phyloP scores from a whole-genome alignment of 352 stramenopile genomes.

The Phytophthora sp. region DNA sequence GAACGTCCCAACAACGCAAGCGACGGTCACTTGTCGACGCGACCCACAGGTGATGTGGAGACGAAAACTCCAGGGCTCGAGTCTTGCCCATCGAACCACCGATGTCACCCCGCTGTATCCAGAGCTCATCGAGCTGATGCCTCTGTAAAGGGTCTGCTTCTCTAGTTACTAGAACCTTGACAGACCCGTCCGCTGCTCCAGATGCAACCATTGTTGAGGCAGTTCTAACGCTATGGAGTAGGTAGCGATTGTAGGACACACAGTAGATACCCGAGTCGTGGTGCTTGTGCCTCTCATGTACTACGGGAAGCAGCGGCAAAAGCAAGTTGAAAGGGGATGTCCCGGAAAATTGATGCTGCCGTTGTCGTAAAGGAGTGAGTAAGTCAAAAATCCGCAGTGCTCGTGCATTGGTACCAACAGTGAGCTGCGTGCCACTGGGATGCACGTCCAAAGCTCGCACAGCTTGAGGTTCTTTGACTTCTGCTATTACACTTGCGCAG shows the following conservation, averaged over 20 bases:
- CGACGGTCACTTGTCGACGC: constrained; percentile 47
- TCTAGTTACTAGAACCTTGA: constrained; percentile 51
- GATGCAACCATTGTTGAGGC: constrained; percentile 53
- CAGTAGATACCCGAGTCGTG: constrained; percentile 66
- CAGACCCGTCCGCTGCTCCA: constrained; percentile 58
- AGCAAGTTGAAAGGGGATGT: constrained; percentile 26
- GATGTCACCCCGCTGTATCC: constrained; percentile 41
- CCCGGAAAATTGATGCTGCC: constrained; percentile 2
- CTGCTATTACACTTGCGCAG: constrained; percentile 51
- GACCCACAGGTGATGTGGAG: constrained; percentile 41
- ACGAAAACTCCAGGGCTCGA: constrained; percentile 54
- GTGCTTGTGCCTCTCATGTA: constrained; percentile 65
- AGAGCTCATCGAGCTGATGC: constrained; percentile 30
- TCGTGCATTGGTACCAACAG: constrained; percentile 68
- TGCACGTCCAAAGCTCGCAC: constrained; percentile 60
- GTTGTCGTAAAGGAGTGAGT: constrained; percentile 20
- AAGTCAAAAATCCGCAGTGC: constrained; percentile 64
- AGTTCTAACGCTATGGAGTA: background rate
- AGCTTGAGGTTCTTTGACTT: constrained; percentile 61
- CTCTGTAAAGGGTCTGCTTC: constrained; percentile 8
- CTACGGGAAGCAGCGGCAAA: constrained; percentile 58
- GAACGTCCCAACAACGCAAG: constrained; percentile 65
- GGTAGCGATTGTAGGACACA: constrained; percentile 43
- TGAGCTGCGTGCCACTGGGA: constrained; percentile 42
- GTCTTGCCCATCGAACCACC: constrained; percentile 43